phyloP scores from a whole-genome alignment of 1,139 yeast genomes.

The Geotrichum australiense region DNA sequence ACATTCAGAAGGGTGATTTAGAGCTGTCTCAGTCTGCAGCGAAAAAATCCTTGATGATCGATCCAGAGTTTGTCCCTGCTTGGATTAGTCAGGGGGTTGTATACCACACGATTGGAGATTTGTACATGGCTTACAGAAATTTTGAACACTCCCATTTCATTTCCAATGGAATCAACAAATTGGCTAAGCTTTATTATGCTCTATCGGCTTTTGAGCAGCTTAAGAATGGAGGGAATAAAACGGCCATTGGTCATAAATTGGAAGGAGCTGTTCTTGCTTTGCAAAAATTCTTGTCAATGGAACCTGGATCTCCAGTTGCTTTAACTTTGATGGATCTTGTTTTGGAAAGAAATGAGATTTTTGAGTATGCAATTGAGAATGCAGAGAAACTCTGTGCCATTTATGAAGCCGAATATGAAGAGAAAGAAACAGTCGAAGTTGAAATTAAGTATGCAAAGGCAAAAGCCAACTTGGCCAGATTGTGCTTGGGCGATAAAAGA shows the following conservation, averaged over 20 bases:
- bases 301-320: slow-evolving; percentile 60
- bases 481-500: slow-evolving; percentile 52
- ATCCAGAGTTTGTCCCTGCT: slow-evolving; percentile 69
- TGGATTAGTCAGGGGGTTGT: slow-evolving; percentile 87
- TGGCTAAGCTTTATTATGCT: slow-evolving; percentile 69
- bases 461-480: slow-evolving; percentile 64
- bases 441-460: slow-evolving; percentile 50
- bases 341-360: slow-evolving; percentile 65
- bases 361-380: slow-evolving; percentile 44
- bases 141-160: slow-evolving; percentile 73
- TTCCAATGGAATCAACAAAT: slow-evolving; percentile 60
- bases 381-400: slow-evolving; percentile 43
- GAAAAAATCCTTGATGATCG: slow-evolving; percentile 66
- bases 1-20: slow-evolving; percentile 59
- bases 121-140: slow-evolving; percentile 44
- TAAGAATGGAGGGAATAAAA: slow-evolving; percentile 12
- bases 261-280: slow-evolving; percentile 62
- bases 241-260: slow-evolving; percentile 13
- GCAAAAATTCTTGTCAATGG: slow-evolving; percentile 58
- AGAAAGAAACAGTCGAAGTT: slow-evolving; percentile 43
- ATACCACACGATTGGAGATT: slow-evolving; percentile 52
- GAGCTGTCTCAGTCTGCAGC: slow-evolving; percentile 71
- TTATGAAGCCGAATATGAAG: slow-evolving; percentile 55
- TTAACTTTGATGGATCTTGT: slow-evolving; percentile 41
- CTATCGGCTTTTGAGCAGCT: slow-evolving; percentile 42